Conservation (phyloP, 1,139 yeast species). For the Protomyces lactucae-debilis region DNA sequence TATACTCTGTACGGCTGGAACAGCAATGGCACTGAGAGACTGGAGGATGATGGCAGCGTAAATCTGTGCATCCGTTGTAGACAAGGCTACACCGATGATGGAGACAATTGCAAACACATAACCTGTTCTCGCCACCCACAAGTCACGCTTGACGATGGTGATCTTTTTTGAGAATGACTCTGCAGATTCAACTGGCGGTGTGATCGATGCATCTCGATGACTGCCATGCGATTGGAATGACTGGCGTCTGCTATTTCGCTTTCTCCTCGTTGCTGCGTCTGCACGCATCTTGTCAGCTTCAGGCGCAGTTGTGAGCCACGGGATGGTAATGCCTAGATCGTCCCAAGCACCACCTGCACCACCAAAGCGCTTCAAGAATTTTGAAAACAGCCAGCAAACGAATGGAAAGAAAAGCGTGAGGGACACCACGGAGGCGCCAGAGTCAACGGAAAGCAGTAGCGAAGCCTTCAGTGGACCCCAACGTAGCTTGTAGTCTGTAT, state of each 20-base stretch:
- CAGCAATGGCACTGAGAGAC: slow-evolving; percentile 25
- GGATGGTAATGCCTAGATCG: slow-evolving; percentile 10
- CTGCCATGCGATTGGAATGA: background rate
- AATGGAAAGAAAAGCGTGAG: slow-evolving; percentile 27
- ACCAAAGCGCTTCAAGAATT: slow-evolving; percentile 27
- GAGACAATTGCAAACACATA: slow-evolving; percentile 22
- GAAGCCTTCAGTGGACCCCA: slow-evolving; percentile 28
- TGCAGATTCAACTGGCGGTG: background rate
- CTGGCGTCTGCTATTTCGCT: slow-evolving; percentile 5
- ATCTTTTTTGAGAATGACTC: slow-evolving; percentile 15
- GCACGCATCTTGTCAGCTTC: slow-evolving; percentile 9
- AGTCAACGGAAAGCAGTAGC: slow-evolving; percentile 22
- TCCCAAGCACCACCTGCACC: slow-evolving; percentile 4
- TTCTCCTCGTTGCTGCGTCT: background rate
- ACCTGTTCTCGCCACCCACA: slow-evolving; percentile 27
- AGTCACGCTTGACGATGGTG: slow-evolving; percentile 27
- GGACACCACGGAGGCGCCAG: slow-evolving; percentile 26
- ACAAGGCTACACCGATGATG: slow-evolving; percentile 23
- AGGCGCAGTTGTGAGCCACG: slow-evolving; percentile 7
- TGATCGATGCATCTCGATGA: background rate
- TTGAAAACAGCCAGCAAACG: slow-evolving; percentile 20
- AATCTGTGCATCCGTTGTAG: slow-evolving; percentile 21
- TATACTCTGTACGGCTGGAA: slow-evolving; percentile 28
- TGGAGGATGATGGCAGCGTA: slow-evolving; percentile 23
- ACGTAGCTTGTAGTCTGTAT: slow-evolving; percentile 19